Conservation (phyloP, 2,329 filamentous ascomycete genomes). For the Ophiostoma montium region DNA sequence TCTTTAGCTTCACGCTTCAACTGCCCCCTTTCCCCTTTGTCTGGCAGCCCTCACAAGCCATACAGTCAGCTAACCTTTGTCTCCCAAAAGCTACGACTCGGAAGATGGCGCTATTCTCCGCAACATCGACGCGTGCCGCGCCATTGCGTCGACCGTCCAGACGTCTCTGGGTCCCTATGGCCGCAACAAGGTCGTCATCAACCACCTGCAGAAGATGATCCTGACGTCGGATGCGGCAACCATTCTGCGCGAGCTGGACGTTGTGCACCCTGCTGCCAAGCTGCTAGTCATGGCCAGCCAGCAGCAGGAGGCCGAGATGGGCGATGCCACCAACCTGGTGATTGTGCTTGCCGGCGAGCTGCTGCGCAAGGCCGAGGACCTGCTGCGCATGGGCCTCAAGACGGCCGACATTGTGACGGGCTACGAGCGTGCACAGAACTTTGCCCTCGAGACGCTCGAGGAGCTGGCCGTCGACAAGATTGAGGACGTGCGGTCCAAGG, state of each 20-base stretch:
- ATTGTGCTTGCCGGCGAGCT: constrained; percentile 92
- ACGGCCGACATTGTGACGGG: constrained; percentile 94
- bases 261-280: constrained; percentile 96
- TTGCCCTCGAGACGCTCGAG: constrained; percentile 73
- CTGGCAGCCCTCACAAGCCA: neutral
- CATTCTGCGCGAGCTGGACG: constrained; percentile 92
- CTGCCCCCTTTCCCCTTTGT: constrained; percentile 14
- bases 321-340: constrained; percentile 93
- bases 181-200: constrained; percentile 99
- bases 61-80: neutral
- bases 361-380: constrained; percentile 90
- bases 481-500: constrained; percentile 62
- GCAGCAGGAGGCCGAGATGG: constrained; percentile 98
- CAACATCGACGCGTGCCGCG: constrained; percentile 96
- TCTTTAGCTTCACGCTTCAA: too few relatives aligned
- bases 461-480: constrained; percentile 86
- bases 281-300: constrained; percentile 96
- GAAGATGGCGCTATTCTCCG: constrained; percentile 98
- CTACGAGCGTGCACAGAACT: constrained; percentile 87
- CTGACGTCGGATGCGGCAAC: constrained; percentile 95
- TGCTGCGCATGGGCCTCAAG: constrained; percentile 93
- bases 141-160: constrained; percentile 90
- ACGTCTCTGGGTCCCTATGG: constrained; percentile 95
- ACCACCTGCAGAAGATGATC: constrained; percentile 99
- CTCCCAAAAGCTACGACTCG: constrained; percentile 68